phyloP scores from a whole-genome alignment of 768 basidiomycete species.

The Boletus subcaerulescens region DNA sequence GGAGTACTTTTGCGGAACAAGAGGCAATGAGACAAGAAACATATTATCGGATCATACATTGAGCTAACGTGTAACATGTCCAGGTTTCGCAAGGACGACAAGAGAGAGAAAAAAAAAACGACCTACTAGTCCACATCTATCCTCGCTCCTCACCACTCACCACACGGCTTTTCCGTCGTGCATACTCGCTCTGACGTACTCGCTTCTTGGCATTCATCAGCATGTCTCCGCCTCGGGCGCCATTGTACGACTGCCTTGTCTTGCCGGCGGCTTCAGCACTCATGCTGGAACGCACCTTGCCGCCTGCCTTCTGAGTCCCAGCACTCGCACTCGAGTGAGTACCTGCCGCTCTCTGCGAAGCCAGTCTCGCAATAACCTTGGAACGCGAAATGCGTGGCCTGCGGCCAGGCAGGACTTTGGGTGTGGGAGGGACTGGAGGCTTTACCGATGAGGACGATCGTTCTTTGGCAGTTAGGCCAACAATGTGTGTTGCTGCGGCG shows the following conservation, averaged over 20 bases:
- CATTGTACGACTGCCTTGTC: slow-evolving; percentile 21
- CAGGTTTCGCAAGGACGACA: slow-evolving; percentile 7
- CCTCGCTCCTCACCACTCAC: slow-evolving; percentile 13
- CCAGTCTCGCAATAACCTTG: slow-evolving; percentile 72
- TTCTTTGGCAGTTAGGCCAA: slow-evolving; percentile 4
- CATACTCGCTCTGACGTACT: slow-evolving; percentile 74
- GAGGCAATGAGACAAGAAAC: neutral
- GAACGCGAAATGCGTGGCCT: slow-evolving; percentile 81
- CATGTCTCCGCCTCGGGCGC: slow-evolving; percentile 35
- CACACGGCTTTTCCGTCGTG: slow-evolving; percentile 50
- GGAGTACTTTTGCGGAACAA: neutral
- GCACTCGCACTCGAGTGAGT: slow-evolving; percentile 6
- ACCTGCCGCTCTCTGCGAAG: slow-evolving; percentile 59
- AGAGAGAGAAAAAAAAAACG: neutral
- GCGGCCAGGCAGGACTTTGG: slow-evolving; percentile 41
- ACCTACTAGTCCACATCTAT: slow-evolving; percentile 16
- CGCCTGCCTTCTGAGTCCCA: slow-evolving; percentile 22
- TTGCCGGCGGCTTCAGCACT: slow-evolving; percentile 35
- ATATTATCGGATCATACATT: slow-evolving; percentile 13
- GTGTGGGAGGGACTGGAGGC: slow-evolving; percentile 23
- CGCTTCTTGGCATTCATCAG: slow-evolving; percentile 69
- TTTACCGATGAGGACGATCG: slow-evolving; percentile 5
- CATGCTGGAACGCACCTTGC: slow-evolving; percentile 50
- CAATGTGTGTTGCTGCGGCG: slow-evolving; percentile 29
- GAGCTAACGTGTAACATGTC: neutral